These are phyloP conservation scores for Saprolegnia parasitica DNA, from an alignment of 352 stramenopile genomes.

Conservation along the genomic window DNA sequence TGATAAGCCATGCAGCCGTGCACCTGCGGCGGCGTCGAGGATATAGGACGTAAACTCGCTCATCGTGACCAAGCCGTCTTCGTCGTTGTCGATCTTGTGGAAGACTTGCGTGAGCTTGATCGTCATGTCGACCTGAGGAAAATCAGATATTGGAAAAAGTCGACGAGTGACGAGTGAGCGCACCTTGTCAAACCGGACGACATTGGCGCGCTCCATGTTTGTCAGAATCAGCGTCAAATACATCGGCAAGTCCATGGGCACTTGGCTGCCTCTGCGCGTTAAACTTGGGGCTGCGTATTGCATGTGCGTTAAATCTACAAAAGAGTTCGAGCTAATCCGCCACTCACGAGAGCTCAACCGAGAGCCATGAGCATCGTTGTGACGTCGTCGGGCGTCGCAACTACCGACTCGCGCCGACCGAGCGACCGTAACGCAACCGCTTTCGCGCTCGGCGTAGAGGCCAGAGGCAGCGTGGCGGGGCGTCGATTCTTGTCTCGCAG, in stretches of 20 bases:
- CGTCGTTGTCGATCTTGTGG: conserved; percentile 26
- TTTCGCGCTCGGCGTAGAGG: neutral
- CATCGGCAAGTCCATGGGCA: neutral
- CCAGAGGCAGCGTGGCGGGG: neutral
- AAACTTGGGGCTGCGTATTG: neutral
- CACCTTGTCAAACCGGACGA: neutral
- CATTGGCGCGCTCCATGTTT: neutral
- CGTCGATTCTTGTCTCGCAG: conserved; percentile 9
- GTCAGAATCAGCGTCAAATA: neutral
- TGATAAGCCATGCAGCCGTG: too few relatives aligned
- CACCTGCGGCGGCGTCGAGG: neutral
- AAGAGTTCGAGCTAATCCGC: too few relatives aligned
- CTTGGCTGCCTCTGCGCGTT: neutral
- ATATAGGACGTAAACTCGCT: conserved; percentile 22
- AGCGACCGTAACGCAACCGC: neutral
- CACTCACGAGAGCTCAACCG: neutral
- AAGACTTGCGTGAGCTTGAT: conserved; percentile 12
- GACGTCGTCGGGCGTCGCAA: conserved; percentile 5
- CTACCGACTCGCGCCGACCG: neutral
- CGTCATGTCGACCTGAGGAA: neutral
- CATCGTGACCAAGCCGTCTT: conserved; percentile 19
- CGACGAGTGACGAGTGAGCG: too few relatives aligned
- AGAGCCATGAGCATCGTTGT: neutral
- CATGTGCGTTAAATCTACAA: conserved; percentile 7
- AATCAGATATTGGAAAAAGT: neutral